Base-by-base conservation (phyloP, 2,329 filamentous ascomycete species). In the Fusarium floridanum region DNA sequence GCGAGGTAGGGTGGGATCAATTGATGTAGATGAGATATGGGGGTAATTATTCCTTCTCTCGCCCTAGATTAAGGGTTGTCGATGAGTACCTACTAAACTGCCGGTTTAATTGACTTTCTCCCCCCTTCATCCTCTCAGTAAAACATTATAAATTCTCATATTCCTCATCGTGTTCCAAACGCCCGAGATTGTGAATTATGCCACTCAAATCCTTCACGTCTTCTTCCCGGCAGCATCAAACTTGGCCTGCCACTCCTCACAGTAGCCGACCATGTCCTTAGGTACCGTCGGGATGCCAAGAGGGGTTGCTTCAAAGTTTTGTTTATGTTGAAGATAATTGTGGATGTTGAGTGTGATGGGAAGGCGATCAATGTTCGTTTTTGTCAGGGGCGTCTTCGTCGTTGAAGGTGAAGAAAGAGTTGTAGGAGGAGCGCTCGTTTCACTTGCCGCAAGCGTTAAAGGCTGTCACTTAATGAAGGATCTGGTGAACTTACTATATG, bases 161-260 rank as follows among this genome's bases (percentile, higher is more conserved):
- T 6, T 41, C 37, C 9, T 10, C 17, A n/a, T n/a, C n/a, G 10
- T 4, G n/a, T 2, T 2, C 10, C 17, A 37, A 37, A 16, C 9
- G n/a, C 11, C n/a, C 11, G 5, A 22, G 8, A 10, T 14, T 45
- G 20, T 2, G 20, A 14, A 22, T 14, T 14, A 8, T 6, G 6
- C 6, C 3, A 6, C 41, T 3, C 12, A 22, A 8, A 27, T 17
- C 7, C 2, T 48, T 50, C 50, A 55, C 17, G 0, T 29, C 12
- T 59, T 64, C 24, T 16, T 43, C 24, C 36, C 34, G 4, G 34
- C 39, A 7, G 50, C 50, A 48, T 64, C 14, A 11, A 64, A 67
- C 14, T 10, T 34, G 7, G 20, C 20, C 32, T 67, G 66, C 66
- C 66, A 67, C 24, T 57, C 22, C 4, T 20, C 17, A 7, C 66